Evolutionary conservation across 306 rosid genomes (phyloP).

Genomic region (Acacia confusa): DNA sequence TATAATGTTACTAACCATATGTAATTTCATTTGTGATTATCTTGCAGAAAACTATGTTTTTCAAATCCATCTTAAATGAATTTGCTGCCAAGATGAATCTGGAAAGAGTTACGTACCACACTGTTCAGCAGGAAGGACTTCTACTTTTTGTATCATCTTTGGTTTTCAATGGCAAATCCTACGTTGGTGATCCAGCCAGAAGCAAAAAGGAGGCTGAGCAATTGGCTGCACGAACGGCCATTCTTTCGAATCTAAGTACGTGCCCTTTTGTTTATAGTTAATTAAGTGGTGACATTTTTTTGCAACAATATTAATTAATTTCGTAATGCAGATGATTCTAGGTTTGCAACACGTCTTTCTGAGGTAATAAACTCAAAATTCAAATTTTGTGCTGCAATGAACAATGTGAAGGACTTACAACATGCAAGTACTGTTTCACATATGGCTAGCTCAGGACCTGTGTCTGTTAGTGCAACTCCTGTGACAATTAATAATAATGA

Average conservation of each 20-base stretch:
- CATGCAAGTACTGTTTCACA: neutral
- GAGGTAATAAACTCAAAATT: slow-evolving; percentile 48
- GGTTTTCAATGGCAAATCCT: slow-evolving; percentile 47
- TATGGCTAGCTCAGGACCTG: slow-evolving; percentile 8
- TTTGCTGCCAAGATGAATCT: slow-evolving; percentile 50
- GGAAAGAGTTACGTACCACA: slow-evolving; percentile 41
- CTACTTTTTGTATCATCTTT: slow-evolving; percentile 45
- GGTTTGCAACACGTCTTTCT: slow-evolving; percentile 31
- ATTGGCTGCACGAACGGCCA: slow-evolving; percentile 53
- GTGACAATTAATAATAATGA: neutral
- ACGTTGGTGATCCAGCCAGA: slow-evolving; percentile 38
- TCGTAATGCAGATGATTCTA: slow-evolving; percentile 37
- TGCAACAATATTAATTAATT: neutral
- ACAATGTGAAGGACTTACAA: slow-evolving; percentile 13
- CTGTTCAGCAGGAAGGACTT: slow-evolving; percentile 28
- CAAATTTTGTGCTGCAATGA: slow-evolving; percentile 24
- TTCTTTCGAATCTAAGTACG: slow-evolving; percentile 57
- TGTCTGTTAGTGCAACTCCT: neutral
- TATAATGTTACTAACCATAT: neutral
- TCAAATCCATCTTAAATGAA: slow-evolving; percentile 57
- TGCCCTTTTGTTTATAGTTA: slow-evolving; percentile 1
- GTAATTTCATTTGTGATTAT: neutral
- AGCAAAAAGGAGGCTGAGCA: slow-evolving; percentile 68
- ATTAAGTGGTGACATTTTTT: neutral
- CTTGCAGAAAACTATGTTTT: slow-evolving; percentile 43